phyloP scores from a whole-genome alignment of 768 basidiomycete species.

The Mycena galericulata region DNA sequence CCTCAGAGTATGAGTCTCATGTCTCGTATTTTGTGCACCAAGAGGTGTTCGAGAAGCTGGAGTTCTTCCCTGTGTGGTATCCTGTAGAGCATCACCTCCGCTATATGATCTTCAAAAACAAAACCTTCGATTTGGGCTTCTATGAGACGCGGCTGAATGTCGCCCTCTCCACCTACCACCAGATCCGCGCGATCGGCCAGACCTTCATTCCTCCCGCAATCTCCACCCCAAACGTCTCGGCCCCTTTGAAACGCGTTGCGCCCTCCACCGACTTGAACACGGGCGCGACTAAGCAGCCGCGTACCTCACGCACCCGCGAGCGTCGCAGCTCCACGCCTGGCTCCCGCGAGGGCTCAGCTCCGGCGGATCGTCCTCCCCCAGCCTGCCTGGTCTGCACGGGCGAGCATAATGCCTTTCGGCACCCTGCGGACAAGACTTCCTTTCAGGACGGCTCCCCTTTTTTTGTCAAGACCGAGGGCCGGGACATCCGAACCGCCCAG shows the following conservation, averaged over 20 bases:
- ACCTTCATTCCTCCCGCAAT: too few species aligned
- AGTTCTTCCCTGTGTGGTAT: slow-evolving; percentile 7
- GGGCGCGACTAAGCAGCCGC: background rate
- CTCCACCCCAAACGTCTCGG: background rate
- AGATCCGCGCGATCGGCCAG: background rate
- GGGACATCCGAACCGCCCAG: background rate
- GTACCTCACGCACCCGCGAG: background rate
- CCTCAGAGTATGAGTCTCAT: too few species aligned
- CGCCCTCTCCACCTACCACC: background rate
- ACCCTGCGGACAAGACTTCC: background rate
- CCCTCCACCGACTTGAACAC: background rate
- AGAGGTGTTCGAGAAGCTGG: slow-evolving; percentile 1
- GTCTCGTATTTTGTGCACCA: too few species aligned
- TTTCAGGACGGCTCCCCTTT: slow-evolving; percentile 25
- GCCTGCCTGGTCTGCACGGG: slow-evolving; percentile 30
- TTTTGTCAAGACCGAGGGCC: slow-evolving; percentile 2
- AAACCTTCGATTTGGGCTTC: background rate
- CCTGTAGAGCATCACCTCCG: background rate
- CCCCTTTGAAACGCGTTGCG: background rate
- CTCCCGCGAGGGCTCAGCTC: background rate
- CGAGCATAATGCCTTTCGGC: background rate
- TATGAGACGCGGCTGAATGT: background rate
- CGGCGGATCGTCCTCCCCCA: background rate
- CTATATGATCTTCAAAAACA: background rate
- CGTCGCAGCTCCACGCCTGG: too few species aligned